These are phyloP conservation scores for Fusarium sp. DNA, from an alignment of 2,329 filamentous ascomycete genomes.

Conservation along the genomic window DNA sequence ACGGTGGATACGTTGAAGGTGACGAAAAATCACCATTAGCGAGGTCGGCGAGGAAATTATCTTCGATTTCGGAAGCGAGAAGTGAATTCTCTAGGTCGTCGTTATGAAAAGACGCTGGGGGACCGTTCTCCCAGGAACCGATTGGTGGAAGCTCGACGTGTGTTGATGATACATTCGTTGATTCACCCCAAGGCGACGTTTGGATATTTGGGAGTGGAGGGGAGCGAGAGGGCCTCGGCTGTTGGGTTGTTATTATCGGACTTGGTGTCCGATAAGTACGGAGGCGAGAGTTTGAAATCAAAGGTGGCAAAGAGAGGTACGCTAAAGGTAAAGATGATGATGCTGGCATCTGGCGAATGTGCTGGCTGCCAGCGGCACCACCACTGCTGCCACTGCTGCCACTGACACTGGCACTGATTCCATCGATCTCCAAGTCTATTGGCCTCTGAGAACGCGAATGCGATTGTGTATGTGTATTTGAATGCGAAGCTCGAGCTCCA, in stretches of 20 bases:
- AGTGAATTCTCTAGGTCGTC: constrained; percentile 17
- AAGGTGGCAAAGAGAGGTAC: constrained; percentile 38
- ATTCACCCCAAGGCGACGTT: constrained; percentile 13
- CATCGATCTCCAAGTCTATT: constrained; percentile 27
- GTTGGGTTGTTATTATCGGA: constrained; percentile 37
- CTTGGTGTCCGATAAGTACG: constrained; percentile 14
- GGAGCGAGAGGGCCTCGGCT: constrained; percentile 10
- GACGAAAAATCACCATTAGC: constrained; percentile 52
- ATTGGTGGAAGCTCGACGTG: constrained; percentile 15
- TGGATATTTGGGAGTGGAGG: constrained; percentile 4
- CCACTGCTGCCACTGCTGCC: neutral
- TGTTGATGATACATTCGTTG: constrained; percentile 10
- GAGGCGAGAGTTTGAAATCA: constrained; percentile 16
- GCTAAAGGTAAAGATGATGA: constrained; percentile 11
- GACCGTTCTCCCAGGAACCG: constrained; percentile 2
- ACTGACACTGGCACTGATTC: neutral
- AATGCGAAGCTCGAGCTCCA: constrained; percentile 15
- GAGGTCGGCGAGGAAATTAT: constrained; percentile 46
- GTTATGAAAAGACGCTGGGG: constrained; percentile 1
- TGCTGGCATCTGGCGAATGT: constrained; percentile 33
- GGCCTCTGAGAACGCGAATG: constrained; percentile 29
- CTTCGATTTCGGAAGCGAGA: constrained; percentile 31
- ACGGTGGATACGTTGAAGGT: constrained; percentile 52
- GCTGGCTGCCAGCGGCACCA: constrained; percentile 25
- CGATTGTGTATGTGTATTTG: constrained; percentile 10